phyloP scores from a whole-genome alignment of 306 rosid genomes.

The Malus asiatica region DNA sequence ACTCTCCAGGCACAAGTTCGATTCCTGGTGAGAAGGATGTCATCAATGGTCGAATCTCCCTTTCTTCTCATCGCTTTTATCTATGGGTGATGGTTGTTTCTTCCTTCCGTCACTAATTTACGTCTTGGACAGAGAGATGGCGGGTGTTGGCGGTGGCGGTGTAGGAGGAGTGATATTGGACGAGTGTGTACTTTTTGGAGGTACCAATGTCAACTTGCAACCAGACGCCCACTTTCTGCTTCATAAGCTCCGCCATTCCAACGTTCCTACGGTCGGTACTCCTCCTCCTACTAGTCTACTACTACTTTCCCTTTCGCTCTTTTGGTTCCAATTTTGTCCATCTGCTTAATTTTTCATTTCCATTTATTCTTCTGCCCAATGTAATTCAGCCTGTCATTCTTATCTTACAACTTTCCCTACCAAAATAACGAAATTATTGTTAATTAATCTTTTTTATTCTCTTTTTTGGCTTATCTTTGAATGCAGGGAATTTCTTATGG shows the following conservation, averaged over 20 bases:
- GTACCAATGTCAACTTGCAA: background rate
- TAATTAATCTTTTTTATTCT: background rate
- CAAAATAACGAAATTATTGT: background rate
- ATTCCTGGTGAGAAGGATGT: background rate
- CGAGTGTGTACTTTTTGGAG: conserved; percentile 40
- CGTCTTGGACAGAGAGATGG: background rate
- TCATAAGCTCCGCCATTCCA: conserved; percentile 50
- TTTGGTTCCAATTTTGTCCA: background rate
- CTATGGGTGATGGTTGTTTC: background rate
- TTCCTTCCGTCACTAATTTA: background rate
- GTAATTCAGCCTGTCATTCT: background rate
- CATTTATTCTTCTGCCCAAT: background rate
- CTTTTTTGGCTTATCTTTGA: background rate
- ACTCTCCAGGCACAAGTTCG: background rate
- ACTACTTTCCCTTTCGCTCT: background rate
- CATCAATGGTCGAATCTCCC: background rate
- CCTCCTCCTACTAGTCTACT: background rate
- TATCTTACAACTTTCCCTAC: background rate
- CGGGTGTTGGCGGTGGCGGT: conserved; percentile 11
- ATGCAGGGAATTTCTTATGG: conserved; percentile 46
- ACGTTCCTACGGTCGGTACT: conserved; percentile 19
- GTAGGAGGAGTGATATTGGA: conserved; percentile 57
- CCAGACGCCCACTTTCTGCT: conserved; percentile 50
- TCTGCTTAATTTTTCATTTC: background rate
- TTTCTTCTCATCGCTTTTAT: background rate